A percentile compares a stretch with the other conserved stretches of the same genome.
phyloP scores from a whole-genome alignment of 345 rosid species.

The Arabidopsis arenosa region DNA sequence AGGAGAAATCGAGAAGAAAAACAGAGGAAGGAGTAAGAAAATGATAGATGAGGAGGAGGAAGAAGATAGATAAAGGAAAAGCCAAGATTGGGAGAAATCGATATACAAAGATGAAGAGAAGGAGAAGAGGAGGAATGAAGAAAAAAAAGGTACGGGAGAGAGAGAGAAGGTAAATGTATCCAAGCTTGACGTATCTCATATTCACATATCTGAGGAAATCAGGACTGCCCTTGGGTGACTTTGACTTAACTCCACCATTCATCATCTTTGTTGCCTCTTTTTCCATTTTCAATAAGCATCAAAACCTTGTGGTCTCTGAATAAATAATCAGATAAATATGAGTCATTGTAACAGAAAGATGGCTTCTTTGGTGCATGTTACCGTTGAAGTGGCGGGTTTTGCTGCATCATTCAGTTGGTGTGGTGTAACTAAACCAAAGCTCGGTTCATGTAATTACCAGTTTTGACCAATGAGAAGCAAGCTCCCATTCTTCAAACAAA shows the following conservation, averaged over 20 bases:
- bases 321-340: conserved; percentile 28
- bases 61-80: conserved; percentile 42
- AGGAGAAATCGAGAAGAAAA: conserved; percentile 67
- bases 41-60: conserved; percentile 49
- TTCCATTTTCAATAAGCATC: conserved; percentile 45
- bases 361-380: conserved; percentile 49
- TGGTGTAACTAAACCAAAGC: conserved; percentile 30
- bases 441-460: conserved; percentile 18
- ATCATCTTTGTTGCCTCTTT: conserved; percentile 58
- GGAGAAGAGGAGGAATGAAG: conserved; percentile 47
- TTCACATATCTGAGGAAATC: conserved; percentile 60
- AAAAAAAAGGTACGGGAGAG: conserved; percentile 42
- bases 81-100: conserved; percentile 44
- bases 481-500: neutral
- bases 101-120: conserved; percentile 44
- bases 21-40: conserved; percentile 51
- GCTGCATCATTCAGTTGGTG: conserved; percentile 42
- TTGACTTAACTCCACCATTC: conserved; percentile 52
- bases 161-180: conserved; percentile 63
- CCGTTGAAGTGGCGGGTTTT: conserved; percentile 42
- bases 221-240: conserved; percentile 56
- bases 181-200: conserved; percentile 66
- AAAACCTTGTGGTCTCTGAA: conserved; percentile 19
- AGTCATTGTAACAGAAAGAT: conserved; percentile 41
- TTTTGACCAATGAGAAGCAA: conserved; percentile 8